phyloP scores from a whole-genome alignment of 139 green algal genomes.

The Chlamydomonas urium region DNA sequence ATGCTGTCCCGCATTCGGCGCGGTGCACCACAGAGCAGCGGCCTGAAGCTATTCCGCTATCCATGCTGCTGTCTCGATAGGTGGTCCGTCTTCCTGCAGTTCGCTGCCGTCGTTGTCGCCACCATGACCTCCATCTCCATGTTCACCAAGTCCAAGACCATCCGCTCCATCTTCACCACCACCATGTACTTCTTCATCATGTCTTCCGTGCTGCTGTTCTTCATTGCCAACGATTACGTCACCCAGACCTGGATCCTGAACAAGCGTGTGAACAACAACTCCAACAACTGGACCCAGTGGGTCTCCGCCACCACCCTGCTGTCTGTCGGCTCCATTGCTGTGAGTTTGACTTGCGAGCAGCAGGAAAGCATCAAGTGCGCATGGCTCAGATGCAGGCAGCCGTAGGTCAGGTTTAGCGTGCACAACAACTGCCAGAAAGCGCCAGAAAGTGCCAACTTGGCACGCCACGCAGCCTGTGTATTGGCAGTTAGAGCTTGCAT shows the following conservation, averaged over 20 bases:
- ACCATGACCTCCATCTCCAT: background rate
- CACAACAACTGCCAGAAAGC: background rate
- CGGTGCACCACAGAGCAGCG: too few relatives aligned
- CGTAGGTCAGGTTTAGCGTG: background rate
- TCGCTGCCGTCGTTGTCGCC: background rate
- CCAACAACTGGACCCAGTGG: background rate
- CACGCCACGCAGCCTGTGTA: background rate
- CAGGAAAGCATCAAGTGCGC: too few relatives aligned
- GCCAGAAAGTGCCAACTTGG: background rate
- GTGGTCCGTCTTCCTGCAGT: background rate
- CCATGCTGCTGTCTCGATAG: too few relatives aligned
- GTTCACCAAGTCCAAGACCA: background rate
- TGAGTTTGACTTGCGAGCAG: too few relatives aligned
- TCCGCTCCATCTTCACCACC: background rate
- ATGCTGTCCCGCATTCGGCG: too few relatives aligned
- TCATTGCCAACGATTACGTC: background rate
- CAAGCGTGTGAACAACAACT: background rate
- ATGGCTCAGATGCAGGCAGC: background rate
- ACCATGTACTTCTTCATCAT: conserved; percentile 4
- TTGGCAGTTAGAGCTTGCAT: background rate
- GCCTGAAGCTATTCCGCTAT: too few relatives aligned
- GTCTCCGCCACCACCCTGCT: background rate
- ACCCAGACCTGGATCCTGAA: background rate
- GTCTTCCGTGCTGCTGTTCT: background rate
- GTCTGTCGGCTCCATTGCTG: background rate